Evolutionary conservation across 768 basidiomycete species (phyloP).

Genomic region (Lactarius quietus): DNA sequence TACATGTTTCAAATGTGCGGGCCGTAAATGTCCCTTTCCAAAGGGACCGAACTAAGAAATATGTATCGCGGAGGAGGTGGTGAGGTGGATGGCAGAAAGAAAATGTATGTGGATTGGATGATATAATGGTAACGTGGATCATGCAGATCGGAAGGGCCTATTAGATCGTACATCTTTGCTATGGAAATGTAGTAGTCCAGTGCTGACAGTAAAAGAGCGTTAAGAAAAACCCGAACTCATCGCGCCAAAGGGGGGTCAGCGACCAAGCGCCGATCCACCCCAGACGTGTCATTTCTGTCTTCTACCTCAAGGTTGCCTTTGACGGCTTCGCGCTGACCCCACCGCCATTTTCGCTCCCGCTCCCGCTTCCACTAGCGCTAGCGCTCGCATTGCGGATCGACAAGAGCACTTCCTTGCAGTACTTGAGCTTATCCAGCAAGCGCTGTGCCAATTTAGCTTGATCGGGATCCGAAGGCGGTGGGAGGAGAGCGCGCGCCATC

Average conservation of each 20-base stretch:
- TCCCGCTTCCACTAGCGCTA: conserved; percentile 4
- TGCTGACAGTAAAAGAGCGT: neutral
- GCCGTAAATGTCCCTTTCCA: conserved; percentile 6
- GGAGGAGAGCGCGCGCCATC: conserved; percentile 51
- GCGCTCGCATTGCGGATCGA: conserved; percentile 63
- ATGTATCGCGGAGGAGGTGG: neutral
- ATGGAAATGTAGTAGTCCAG: neutral
- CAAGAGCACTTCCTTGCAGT: conserved; percentile 78
- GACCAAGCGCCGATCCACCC: too few species aligned
- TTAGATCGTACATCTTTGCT: conserved; percentile 21
- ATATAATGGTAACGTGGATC: conserved; percentile 16
- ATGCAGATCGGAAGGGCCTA: conserved; percentile 15
- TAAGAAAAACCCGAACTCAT: neutral
- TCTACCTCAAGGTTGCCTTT: conserved; percentile 12
- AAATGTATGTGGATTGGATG: too few species aligned
- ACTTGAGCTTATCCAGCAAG: conserved; percentile 76
- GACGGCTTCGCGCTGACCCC: conserved; percentile 7
- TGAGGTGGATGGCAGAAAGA: too few species aligned
- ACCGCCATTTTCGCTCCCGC: conserved; percentile 6
- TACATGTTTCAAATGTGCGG: conserved; percentile 8
- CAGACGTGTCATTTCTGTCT: too few species aligned
- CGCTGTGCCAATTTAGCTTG: conserved; percentile 58
- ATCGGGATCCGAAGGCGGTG: conserved; percentile 45
- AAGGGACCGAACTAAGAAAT: conserved; percentile 11
- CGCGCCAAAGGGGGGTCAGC: too few species aligned